Base-by-base conservation (phyloP, 306 rosid genomes). In the Canavalia ensiformis region DNA sequence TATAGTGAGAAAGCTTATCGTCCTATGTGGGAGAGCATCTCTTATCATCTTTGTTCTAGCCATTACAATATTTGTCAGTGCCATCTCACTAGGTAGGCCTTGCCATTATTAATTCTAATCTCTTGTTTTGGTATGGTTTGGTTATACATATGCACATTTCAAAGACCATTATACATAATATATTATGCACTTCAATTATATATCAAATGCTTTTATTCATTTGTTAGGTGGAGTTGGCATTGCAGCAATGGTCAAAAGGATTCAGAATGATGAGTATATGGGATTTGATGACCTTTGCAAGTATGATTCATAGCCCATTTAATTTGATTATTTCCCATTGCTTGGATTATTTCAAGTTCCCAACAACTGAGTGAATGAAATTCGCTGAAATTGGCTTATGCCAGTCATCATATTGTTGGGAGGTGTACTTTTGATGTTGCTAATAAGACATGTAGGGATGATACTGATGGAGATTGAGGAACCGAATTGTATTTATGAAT, bases 251-350 rank as follows among this genome's bases (percentile, higher is more conserved):
- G 49, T 90, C 3, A 18, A 58, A 50, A 85, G 81, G 91, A 78
- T 88, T 12, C 34, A 85, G 35, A 79, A 6, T 34, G 33, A 88
- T 6, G 91, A 89, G 34, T 88, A 92, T 82, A 89, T 92, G 97
- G 95, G 97, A 63, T 92, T 90, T 34, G 90, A 86, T 81, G 81
- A 85, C 72, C 90, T 92, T 58, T 92, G 97, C 94, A 87, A 73
- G 71, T 86, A 89, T 3, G 72, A 72, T 0, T 77, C 50, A 25
- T 88, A 83, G 68, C 41, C 4, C 54, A 13, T 71, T 33, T 29
- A 30, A 44, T 25, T 39, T 8, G 1, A 68, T 68, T 44, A 41
- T 67, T 35, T 55, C 39, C 6, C 41, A 65, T 25, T 54, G 7
- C 51, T 37, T 72, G 5, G n/a, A 4, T 9, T 4, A 35, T 72